Base-by-base conservation (phyloP, 257 asterid genomes). In the Osmanthus fragrans region DNA sequence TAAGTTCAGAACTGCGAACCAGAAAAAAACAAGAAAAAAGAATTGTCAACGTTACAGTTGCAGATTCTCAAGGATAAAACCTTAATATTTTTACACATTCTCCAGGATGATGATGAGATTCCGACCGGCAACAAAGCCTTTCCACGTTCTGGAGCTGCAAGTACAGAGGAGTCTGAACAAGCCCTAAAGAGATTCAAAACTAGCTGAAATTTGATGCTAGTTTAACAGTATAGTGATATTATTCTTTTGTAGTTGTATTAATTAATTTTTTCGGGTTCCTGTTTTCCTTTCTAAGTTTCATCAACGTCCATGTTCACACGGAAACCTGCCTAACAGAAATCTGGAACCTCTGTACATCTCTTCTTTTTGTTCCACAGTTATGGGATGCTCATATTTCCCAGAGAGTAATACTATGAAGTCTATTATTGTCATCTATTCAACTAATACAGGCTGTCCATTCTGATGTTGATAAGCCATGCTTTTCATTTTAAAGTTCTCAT, bases 121-220 rank as follows among this genome's bases (percentile, higher is more conserved):
- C 78, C 82, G 29, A 73, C 71, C 1, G 72, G 60, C 63, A 81
- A 82, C 37, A 82, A 64, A 85, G 82, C 85, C 69, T 79, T 76
- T 40, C 81, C 88, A 73, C 87, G 79, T 32, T 80, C 89, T 37
- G 60, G 76, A 56, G 77, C 74, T 68, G 81, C 90, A 75, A 79
- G 83, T 56, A 83, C 85, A 1, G 90, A 89, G 72, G 96, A 89
- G 78, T 82, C 84, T 10, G 86, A 84, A 4, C 92, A 82, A 75
- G 89, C 89, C 58, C 51, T 78, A 70, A 95, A 92, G 92, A 92
- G 91, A 85, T 84, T 86, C 66, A 88, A 90, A 84, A 87, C 93
- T 54, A 88, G 94, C 92, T 89, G 91, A 89, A 82, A 79, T 77
- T 64, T 56, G 73, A 73, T 70, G 75, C 84, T 82, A 82, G 75